These are phyloP conservation scores for Diaporthe sp. DNA, from an alignment of 2,329 filamentous ascomycete species.

Conservation along the genomic window DNA sequence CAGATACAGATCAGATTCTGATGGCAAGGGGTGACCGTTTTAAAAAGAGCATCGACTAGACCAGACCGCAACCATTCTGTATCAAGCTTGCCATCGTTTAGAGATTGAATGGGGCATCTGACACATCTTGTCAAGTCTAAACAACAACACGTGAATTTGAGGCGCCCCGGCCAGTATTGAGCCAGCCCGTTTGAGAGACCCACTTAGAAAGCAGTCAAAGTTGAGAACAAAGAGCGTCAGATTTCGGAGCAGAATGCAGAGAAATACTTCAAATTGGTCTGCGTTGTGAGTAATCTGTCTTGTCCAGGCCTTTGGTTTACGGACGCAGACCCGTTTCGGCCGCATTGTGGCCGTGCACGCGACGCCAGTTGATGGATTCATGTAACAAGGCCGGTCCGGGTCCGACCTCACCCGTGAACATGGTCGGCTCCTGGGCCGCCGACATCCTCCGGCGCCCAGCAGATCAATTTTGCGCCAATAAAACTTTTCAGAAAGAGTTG, in stretches of 20 bases:
- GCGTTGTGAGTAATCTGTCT: background rate
- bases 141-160: background rate
- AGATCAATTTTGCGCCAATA: background rate
- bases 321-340: conserved; percentile 9
- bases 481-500: too few species aligned
- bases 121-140: conserved; percentile 5
- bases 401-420: background rate
- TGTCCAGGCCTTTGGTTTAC: background rate
- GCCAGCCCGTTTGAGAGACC: background rate
- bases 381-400: background rate
- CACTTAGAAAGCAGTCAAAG: too few species aligned
- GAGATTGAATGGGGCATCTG: background rate
- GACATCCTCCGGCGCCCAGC: too few species aligned
- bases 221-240: too few species aligned
- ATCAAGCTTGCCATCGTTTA: background rate
- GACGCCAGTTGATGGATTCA: conserved; percentile 1
- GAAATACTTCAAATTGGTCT: background rate
- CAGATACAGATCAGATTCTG: background rate
- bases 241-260: background rate
- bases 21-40: background rate
- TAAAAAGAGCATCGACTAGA: background rate
- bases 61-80: too few species aligned
- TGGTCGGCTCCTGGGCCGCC: background rate
- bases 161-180: background rate
- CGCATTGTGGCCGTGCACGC: conserved; percentile 6